phyloP scores from a whole-genome alignment of 2,329 filamentous ascomycete species.

The Coniochaeta sp. region DNA sequence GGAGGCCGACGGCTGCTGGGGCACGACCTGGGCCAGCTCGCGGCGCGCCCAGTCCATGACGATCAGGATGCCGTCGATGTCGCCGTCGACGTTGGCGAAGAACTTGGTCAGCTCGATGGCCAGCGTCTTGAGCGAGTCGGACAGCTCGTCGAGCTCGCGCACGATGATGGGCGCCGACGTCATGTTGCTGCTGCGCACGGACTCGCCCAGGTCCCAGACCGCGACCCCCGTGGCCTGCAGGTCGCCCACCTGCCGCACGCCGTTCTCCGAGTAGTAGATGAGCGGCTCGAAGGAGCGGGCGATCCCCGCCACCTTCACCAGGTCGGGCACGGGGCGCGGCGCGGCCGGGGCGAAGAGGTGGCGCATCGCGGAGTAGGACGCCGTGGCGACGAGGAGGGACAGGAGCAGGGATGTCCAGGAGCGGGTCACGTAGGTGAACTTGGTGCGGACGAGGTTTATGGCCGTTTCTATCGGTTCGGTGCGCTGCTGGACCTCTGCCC shows the following conservation, averaged over 20 bases:
- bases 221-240: constrained; percentile 87
- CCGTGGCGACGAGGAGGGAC: constrained; percentile 52
- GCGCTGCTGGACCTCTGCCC: constrained; percentile 81
- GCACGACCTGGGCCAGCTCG: constrained; percentile 71
- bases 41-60: constrained; percentile 95
- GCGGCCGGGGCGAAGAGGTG: constrained; percentile 62
- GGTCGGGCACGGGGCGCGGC: constrained; percentile 65
- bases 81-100: constrained; percentile 87
- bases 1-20: constrained; percentile 51
- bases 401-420: constrained; percentile 63
- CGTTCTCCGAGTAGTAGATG: constrained; percentile 90
- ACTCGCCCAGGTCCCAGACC: constrained; percentile 92
- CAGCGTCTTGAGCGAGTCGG: constrained; percentile 76
- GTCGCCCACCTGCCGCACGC: constrained; percentile 76
- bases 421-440: constrained; percentile 53
- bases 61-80: constrained; percentile 84
- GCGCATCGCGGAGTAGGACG: constrained; percentile 59
- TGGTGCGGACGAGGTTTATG: constrained; percentile 55
- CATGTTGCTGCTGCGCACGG: constrained; percentile 83
- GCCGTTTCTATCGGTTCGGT: constrained; percentile 75
- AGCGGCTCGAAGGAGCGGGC: constrained; percentile 89
- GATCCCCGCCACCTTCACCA: constrained; percentile 84
- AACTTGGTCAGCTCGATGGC: constrained; percentile 84
- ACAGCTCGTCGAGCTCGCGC: constrained; percentile 74
- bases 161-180: constrained; percentile 83